Evolutionary conservation across 768 basidiomycete genomes (phyloP), one percentile per base, ranked within the genome.

Genomic region (Mycena latifolia): DNA sequence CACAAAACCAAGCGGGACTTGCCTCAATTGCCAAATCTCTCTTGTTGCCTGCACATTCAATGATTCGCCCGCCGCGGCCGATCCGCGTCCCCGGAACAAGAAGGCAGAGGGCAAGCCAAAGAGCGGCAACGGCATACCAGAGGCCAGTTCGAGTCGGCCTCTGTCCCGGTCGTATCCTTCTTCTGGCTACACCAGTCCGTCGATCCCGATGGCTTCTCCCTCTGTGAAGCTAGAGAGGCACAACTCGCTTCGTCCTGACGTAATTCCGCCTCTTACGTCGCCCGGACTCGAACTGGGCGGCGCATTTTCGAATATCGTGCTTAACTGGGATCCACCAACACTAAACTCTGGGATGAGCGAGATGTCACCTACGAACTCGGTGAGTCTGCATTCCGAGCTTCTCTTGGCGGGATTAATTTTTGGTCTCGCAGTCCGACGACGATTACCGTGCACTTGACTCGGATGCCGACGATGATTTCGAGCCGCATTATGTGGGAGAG

Each of bases 21-120:
- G 69, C 57, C 31, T 69, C 7, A 69, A 69, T n/a, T 69, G 69
- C 41, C 69, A 69, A 31, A 69, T 69, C n/a, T 69, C 69, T 4
- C 64, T 55, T 28, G 69, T 66, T 10, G 37, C 69, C 1, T 69
- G 68, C 39, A 69, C 64, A 12, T 69, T 69, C 41, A 20, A 43
- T 43, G 69, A 69, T 35, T 66, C 64, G 24, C 69, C 69, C 29
- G 69, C 69, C 10, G 69, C 69, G 20, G 63, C 63, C 22, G 69
- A 69, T 18, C 64, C 69, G 15, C 64, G 69, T 5, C 69, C 64
- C 0, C 60, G 69, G 64, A 69, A 65, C 43, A 65, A 65, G 69
- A 69, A 69, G 35, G 27, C 59, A 1, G 68, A 69, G 7, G 24
- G 60, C 22, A 69, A 69, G 29, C 43, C 64, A 10, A 62, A 69